Evolutionary conservation across 257 asterid genomes (phyloP).

Genomic region (Solanum piurae): DNA sequence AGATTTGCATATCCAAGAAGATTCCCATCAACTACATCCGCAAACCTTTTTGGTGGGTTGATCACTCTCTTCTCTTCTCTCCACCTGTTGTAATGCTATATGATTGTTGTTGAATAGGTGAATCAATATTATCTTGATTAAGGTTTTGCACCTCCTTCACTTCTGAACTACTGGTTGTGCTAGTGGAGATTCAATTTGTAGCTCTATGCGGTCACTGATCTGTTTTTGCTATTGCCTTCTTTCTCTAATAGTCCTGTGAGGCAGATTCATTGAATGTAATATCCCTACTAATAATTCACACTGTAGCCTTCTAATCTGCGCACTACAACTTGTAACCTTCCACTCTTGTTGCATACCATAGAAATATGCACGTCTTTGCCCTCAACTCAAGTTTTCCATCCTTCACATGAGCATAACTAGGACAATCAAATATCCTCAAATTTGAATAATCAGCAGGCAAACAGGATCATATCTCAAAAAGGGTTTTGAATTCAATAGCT

Average conservation of each 20-base stretch:
- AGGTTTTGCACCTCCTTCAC: background rate
- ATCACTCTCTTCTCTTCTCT: background rate
- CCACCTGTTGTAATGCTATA: background rate
- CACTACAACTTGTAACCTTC: background rate
- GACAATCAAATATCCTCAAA: background rate
- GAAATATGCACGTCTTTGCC: background rate
- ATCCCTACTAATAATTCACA: background rate
- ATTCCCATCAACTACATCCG: background rate
- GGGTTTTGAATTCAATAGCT: too few species aligned
- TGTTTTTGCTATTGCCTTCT: background rate
- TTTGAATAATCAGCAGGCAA: background rate
- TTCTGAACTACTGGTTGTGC: background rate
- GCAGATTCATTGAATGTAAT: background rate
- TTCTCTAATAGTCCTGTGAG: background rate
- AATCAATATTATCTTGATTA: background rate
- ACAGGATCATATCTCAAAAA: background rate
- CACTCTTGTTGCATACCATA: background rate
- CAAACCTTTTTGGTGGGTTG: background rate
- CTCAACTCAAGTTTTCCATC: background rate
- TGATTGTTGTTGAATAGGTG: background rate
- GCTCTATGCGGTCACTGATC: background rate
- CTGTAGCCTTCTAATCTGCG: background rate
- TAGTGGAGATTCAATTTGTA: background rate
- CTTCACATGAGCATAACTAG: background rate
- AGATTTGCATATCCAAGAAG: background rate